Conservation (phyloP, 257 asterid genomes). For the Coffea eugenioides region DNA sequence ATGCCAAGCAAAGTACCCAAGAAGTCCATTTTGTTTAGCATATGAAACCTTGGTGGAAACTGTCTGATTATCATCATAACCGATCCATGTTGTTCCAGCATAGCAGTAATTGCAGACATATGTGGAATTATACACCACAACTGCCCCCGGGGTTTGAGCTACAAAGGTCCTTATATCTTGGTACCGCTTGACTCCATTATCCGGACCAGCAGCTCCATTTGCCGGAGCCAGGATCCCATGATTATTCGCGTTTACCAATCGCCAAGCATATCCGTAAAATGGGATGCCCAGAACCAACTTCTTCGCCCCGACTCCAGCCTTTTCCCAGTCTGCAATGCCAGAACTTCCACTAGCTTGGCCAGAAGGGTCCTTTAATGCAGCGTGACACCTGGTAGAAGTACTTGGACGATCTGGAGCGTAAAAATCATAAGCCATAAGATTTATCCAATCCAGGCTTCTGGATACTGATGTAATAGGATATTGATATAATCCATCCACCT, state of each 20-base stretch:
- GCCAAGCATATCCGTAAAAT: slow-evolving; percentile 51
- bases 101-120: too few relatives aligned
- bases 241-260: slow-evolving; percentile 23
- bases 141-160: slow-evolving; percentile 10
- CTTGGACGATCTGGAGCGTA: slow-evolving; percentile 39
- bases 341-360: slow-evolving; percentile 31
- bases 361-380: slow-evolving; percentile 39
- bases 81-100: too few relatives aligned
- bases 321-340: slow-evolving; percentile 35
- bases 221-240: slow-evolving; percentile 47
- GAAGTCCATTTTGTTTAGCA: slow-evolving; percentile 41
- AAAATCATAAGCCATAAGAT: slow-evolving; percentile 51
- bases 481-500: slow-evolving; percentile 12
- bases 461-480: slow-evolving; percentile 37
- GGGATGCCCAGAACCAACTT: slow-evolving; percentile 48
- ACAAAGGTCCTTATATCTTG: slow-evolving; percentile 18
- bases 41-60: slow-evolving; percentile 37
- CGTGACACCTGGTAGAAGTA: slow-evolving; percentile 40
- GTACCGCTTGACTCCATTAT: slow-evolving; percentile 28
- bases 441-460: slow-evolving; percentile 38
- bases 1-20: slow-evolving; percentile 57
- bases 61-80: slow-evolving; percentile 1
- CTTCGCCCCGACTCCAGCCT: slow-evolving; percentile 29
- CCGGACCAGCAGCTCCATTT: slow-evolving; percentile 19
- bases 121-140: slow-evolving; percentile 25